Conservation (phyloP, 2,329 filamentous ascomycete species). For the Arthrinium phaeospermum region DNA sequence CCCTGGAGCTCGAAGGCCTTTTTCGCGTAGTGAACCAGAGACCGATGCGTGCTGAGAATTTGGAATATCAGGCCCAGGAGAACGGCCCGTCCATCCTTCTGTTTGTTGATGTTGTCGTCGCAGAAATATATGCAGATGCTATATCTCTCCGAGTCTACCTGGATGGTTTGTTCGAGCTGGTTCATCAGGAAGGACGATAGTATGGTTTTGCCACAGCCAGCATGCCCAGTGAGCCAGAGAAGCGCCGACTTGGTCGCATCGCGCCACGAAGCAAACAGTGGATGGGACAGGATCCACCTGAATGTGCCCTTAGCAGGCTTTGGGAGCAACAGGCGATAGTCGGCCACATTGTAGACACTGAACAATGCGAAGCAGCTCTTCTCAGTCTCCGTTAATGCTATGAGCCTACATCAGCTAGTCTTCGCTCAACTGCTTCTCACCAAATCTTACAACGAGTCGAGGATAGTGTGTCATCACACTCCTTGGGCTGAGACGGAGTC, state of each 20-base stretch:
- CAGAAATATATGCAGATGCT: constrained; percentile 42
- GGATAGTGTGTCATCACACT: neutral
- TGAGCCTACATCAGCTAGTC: neutral
- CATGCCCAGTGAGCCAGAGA: constrained; percentile 44
- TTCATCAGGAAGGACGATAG: constrained; percentile 42
- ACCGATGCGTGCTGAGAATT: constrained; percentile 38
- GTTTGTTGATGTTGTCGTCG: constrained; percentile 41
- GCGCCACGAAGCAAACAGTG: constrained; percentile 38
- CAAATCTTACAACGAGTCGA: constrained; percentile 13
- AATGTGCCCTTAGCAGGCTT: constrained; percentile 42
- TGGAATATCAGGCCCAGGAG: constrained; percentile 44
- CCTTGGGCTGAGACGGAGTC: neutral
- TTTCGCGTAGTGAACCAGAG: constrained; percentile 40
- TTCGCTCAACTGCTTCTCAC: neutral
- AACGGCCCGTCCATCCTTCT: constrained; percentile 43
- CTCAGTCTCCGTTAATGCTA: constrained; percentile 42
- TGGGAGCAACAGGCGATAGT: constrained; percentile 39
- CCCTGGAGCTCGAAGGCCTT: constrained; percentile 39
- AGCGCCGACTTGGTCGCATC: constrained; percentile 35
- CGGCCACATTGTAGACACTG: constrained; percentile 35
- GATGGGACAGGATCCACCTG: constrained; percentile 41
- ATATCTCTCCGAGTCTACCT: constrained; percentile 22
- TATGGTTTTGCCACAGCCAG: constrained; percentile 45
- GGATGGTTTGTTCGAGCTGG: constrained; percentile 33
- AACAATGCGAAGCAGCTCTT: constrained; percentile 40